Evolutionary conservation across 2,329 filamentous ascomycete genomes (phyloP).

Genomic region (Cladosporium sp.): DNA sequence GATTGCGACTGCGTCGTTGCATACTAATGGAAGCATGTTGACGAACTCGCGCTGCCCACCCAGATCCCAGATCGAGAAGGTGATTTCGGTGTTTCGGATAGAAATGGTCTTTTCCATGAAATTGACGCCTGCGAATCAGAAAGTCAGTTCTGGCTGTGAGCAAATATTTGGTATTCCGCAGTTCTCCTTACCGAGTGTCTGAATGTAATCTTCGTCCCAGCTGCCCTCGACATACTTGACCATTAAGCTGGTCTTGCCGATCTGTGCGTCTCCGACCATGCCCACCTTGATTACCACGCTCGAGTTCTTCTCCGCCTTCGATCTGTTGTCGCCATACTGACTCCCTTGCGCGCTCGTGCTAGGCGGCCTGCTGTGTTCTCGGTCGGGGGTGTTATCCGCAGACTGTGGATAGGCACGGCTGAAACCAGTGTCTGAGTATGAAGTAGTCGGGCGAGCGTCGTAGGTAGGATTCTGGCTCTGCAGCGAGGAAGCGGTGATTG

Average conservation of each 20-base stretch:
- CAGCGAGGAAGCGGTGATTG: slow-evolving; percentile 41
- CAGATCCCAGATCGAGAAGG: slow-evolving; percentile 98
- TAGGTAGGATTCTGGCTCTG: slow-evolving; percentile 34
- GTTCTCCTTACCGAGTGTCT: slow-evolving; percentile 71
- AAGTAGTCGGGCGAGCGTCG: slow-evolving; percentile 47
- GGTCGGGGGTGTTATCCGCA: slow-evolving; percentile 38
- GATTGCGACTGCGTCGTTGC: slow-evolving; percentile 97
- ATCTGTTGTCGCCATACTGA: slow-evolving; percentile 28
- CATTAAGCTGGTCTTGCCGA: slow-evolving; percentile 98
- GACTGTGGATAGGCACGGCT: slow-evolving; percentile 42
- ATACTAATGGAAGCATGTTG: slow-evolving; percentile 99
- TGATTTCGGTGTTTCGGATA: slow-evolving; percentile 98
- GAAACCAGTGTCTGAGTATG: slow-evolving; percentile 50
- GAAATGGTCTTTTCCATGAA: slow-evolving; percentile 99
- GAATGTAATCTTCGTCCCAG: slow-evolving; percentile 99
- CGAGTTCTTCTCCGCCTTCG: slow-evolving; percentile 44
- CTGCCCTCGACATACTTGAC: slow-evolving; percentile 99
- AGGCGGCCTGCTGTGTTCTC: slow-evolving; percentile 32
- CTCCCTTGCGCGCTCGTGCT: slow-evolving; percentile 25
- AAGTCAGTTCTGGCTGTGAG: too few relatives aligned
- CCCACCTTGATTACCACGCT: slow-evolving; percentile 98
- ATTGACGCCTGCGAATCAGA: slow-evolving; percentile 67
- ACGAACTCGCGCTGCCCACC: slow-evolving; percentile 98
- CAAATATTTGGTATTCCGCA: background rate
- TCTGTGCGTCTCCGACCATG: slow-evolving; percentile 98